phyloP scores from a whole-genome alignment of 2,329 filamentous ascomycete genomes.

The Talaromyces sp. region DNA sequence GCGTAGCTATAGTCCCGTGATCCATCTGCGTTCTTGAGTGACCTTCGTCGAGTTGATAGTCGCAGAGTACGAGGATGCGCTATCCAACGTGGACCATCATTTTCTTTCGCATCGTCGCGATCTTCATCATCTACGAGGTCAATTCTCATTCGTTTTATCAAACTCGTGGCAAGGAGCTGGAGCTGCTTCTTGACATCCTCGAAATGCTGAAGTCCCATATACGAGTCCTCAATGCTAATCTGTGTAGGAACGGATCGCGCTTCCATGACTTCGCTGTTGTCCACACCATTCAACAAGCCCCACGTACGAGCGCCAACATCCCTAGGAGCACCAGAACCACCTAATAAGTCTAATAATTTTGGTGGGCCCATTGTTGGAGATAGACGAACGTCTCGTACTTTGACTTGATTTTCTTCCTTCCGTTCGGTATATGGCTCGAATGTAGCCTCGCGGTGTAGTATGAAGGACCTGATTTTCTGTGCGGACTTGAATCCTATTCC shows the following conservation, averaged over 20 bases:
- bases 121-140: constrained; percentile 64
- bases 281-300: constrained; percentile 76
- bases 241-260: constrained; percentile 73
- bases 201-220: constrained; percentile 65
- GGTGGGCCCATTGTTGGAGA: constrained; percentile 62
- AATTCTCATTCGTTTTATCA: constrained; percentile 72
- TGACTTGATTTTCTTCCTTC: constrained; percentile 54
- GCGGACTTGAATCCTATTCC: constrained; percentile 81
- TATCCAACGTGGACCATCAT: constrained; percentile 57
- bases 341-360: constrained; percentile 65
- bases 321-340: constrained; percentile 65
- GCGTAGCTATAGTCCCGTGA: constrained; percentile 58
- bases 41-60: constrained; percentile 68
- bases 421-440: constrained; percentile 31
- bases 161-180: constrained; percentile 61
- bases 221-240: constrained; percentile 94
- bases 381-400: constrained; percentile 62
- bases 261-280: constrained; percentile 68
- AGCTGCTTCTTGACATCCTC: constrained; percentile 66
- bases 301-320: constrained; percentile 72
- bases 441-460: constrained; percentile 47
- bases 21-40: constrained; percentile 51
- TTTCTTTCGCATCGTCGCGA: constrained; percentile 21
- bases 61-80: constrained; percentile 78
- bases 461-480: constrained; percentile 61